Base-by-base conservation (phyloP, 2,329 filamentous ascomycete species). In the Calonectria multiphialidica region DNA sequence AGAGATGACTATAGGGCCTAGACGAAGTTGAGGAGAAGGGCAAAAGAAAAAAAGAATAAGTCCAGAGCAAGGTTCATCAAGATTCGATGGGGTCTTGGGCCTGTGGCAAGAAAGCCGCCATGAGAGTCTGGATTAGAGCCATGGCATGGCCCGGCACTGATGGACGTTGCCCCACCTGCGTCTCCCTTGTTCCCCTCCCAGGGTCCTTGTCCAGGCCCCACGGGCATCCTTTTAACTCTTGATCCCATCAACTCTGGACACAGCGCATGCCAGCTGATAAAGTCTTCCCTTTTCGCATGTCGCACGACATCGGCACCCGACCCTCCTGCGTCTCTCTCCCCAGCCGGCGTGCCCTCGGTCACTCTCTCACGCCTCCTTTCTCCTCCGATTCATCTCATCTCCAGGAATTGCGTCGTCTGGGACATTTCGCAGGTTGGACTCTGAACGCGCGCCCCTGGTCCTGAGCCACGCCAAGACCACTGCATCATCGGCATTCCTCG, bases 111-210 rank as follows among this genome's bases (percentile, higher is more conserved):
- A 40, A 40, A 30, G 15, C 12, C 21, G 21, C 21, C 53, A 49
- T 28, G 33, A 44, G 44, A 47, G 45, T 21, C 66, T 61, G 53
- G 42, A 33, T 53, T 61, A 30, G 65, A 42, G 35, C 40, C 10
- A n/a, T 42, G 57, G 44, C 10, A 23, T 13, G 49, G 30, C 33
- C 30, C 53, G 66, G 53, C 42, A 40, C 16, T 57, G 30, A 49
- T 62, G 50, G 37, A 21, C 49, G 49, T 30, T 66, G 65, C 65
- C 53, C 65, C 65, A 49, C 65, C 65, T 28, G 50, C 40, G 47
- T 28, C 50, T 47, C 50, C 50, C 65, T 59, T 28, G 53, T 18
- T 16, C 65, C 65, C 33, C 42, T 67, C 42, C 30, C 65, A 45
- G 21, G 50, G 18, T 30, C 53, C 53, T 25, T 61, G 53, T 45